These are phyloP conservation scores for Paramecium biaurelia DNA, from an alignment of 73 alveolate species.

Conservation along the genomic window DNA sequence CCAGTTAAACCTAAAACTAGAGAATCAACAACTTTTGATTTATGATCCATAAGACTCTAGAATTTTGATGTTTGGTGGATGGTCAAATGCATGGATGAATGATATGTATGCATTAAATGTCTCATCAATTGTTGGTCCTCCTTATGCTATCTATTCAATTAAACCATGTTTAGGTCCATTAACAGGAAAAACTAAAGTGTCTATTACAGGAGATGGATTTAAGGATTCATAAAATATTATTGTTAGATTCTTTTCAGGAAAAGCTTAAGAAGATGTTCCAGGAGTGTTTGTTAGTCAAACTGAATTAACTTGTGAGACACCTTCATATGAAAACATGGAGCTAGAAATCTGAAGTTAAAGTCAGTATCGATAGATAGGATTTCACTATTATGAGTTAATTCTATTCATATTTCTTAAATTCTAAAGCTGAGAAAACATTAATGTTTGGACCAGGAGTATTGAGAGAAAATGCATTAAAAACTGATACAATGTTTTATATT, in stretches of 20 bases:
- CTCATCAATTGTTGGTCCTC: constrained; percentile 98
- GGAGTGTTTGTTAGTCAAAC: constrained; percentile 91
- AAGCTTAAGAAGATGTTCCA: constrained; percentile 83
- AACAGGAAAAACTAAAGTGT: constrained; percentile 88
- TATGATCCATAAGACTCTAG: constrained; percentile 94
- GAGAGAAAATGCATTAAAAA: constrained; percentile 88
- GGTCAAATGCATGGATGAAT: constrained; percentile 98
- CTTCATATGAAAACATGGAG: constrained; percentile 96
- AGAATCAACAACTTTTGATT: constrained; percentile 96
- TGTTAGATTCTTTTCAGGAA: constrained; percentile 92
- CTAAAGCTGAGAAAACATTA: constrained; percentile 97
- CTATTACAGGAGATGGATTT: constrained; percentile 88
- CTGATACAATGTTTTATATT: constrained; percentile 85
- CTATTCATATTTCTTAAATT: constrained; percentile 96
- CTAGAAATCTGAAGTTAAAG: constrained; percentile 96
- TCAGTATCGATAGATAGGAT: constrained; percentile 94
- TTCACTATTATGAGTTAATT: constrained; percentile 89
- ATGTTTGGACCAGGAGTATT: constrained; percentile 99
- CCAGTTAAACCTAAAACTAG: constrained; percentile 89
- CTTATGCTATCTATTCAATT: constrained; percentile 95
- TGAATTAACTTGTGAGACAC: constrained; percentile 94
- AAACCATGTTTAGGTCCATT: constrained; percentile 97
- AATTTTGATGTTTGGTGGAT: constrained; percentile 96
- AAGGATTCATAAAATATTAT: constrained; percentile 80
- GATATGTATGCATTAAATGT: constrained; percentile 96